Conservation (phyloP, 2,329 filamentous ascomycete genomes). For the Paecilomyces niveus region DNA sequence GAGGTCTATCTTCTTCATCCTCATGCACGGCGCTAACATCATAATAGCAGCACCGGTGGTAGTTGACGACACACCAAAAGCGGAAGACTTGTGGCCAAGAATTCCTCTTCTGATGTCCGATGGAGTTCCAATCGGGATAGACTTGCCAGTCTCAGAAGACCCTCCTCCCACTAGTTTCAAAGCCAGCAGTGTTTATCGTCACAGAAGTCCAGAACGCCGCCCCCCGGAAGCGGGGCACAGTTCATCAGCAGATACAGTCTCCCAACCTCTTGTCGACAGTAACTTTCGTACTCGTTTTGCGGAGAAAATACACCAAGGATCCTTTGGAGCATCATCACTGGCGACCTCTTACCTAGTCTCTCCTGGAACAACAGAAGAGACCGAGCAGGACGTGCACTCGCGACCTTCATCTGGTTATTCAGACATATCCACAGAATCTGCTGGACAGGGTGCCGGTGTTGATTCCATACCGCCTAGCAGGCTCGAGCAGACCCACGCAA, state of each 20-base stretch:
- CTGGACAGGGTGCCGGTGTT: background rate
- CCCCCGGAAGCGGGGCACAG: constrained; percentile 1
- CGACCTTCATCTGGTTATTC: background rate
- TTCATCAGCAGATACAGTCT: constrained; percentile 11
- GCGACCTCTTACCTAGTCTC: constrained; percentile 5
- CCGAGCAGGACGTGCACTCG: background rate
- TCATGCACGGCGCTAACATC: background rate
- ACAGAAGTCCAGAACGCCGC: background rate
- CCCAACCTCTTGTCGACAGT: constrained; percentile 26
- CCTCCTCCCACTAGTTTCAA: constrained; percentile 8
- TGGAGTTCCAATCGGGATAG: background rate
- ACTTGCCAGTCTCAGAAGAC: background rate
- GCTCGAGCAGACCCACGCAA: background rate
- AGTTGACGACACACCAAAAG: background rate
- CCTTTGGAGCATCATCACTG: constrained; percentile 9
- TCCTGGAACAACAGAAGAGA: background rate
- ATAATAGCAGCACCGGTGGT: background rate
- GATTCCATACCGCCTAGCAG: background rate
- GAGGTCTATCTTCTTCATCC: background rate
- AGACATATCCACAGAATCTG: background rate
- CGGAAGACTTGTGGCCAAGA: constrained; percentile 2
- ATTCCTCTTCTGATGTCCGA: constrained; percentile 3
- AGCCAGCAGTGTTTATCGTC: constrained; percentile 6
- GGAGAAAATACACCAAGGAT: constrained; percentile 19
- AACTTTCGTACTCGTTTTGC: constrained; percentile 32